Evolutionary conservation across 148 eudicot species (phyloP).

Genomic region (Talinum fruticosum): DNA sequence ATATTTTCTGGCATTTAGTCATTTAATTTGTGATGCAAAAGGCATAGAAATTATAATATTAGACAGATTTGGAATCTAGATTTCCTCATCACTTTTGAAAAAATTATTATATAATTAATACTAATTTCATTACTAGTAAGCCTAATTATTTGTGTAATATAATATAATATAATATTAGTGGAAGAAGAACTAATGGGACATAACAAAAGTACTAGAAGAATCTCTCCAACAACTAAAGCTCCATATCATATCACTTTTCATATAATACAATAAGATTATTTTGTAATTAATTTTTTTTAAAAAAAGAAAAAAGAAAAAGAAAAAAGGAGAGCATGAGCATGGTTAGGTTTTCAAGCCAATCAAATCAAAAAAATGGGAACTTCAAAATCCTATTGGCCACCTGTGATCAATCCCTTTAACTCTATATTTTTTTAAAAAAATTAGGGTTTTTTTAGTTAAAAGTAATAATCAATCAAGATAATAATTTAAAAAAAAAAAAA

Average conservation of each 20-base stretch:
- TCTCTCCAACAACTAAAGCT: neutral
- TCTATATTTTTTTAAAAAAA: too few relatives aligned
- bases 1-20: neutral
- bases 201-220: neutral
- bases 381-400: neutral
- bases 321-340: neutral
- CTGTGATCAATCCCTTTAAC: neutral
- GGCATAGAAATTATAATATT: neutral
- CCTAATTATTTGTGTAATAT: neutral
- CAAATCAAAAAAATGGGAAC: neutral
- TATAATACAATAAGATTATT: too few relatives aligned
- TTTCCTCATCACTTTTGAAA: conserved; percentile 1
- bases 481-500: too few relatives aligned
- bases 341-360: neutral
- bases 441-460: neutral
- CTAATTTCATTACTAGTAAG: neutral
- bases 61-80: neutral
- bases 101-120: neutral
- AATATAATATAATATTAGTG: neutral
- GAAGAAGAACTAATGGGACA: neutral
- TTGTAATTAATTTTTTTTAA: too few relatives aligned
- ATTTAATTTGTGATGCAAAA: neutral
- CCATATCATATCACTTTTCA: neutral
- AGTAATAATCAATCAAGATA: too few relatives aligned
- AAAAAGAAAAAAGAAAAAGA: neutral